Evolutionary conservation across 768 basidiomycete species (phyloP).

Genomic region (Trametes maxima): DNA sequence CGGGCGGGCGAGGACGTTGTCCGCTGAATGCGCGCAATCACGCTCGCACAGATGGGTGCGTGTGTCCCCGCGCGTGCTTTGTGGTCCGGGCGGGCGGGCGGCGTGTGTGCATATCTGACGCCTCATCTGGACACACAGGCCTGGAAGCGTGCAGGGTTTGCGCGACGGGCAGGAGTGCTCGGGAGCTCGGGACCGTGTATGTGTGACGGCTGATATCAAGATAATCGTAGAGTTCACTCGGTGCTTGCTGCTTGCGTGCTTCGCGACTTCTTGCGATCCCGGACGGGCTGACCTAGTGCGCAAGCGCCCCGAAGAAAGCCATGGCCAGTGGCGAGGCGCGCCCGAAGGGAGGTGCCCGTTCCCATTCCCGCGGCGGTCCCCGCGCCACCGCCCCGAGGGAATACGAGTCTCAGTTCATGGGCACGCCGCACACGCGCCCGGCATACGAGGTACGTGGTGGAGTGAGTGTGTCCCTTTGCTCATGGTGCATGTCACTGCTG

Average conservation of each 20-base stretch:
- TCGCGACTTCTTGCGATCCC: slow-evolving; percentile 22
- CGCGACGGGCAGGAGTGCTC: slow-evolving; percentile 10
- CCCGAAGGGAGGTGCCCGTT: not conserved
- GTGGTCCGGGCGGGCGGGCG: slow-evolving; percentile 3
- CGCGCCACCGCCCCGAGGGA: too few species aligned
- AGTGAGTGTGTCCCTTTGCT: too few species aligned
- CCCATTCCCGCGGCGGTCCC: not conserved
- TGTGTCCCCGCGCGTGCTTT: slow-evolving; percentile 9
- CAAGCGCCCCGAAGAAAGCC: slow-evolving; percentile 12
- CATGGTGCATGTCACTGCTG: too few species aligned
- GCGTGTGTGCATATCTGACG: slow-evolving; percentile 12
- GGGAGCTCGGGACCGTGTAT: slow-evolving; percentile 24
- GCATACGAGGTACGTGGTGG: not conserved
- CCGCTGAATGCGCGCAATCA: not conserved
- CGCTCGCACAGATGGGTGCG: slow-evolving; percentile 8
- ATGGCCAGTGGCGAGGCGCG: not conserved
- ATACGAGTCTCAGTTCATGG: not conserved
- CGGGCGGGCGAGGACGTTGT: not conserved
- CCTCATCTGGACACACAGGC: slow-evolving; percentile 12
- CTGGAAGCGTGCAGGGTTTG: slow-evolving; percentile 1
- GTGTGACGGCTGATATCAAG: slow-evolving; percentile 20
- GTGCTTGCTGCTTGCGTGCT: slow-evolving; percentile 10
- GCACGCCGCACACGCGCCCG: not conserved
- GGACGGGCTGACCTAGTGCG: slow-evolving; percentile 6
- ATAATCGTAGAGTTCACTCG: slow-evolving; percentile 14